A percentile compares a stretch with the other conserved stretches of the same genome.
These are phyloP conservation scores for Helotiales sp. DNA, from an alignment of 2,329 filamentous ascomycete genomes.

Conservation along the genomic window DNA sequence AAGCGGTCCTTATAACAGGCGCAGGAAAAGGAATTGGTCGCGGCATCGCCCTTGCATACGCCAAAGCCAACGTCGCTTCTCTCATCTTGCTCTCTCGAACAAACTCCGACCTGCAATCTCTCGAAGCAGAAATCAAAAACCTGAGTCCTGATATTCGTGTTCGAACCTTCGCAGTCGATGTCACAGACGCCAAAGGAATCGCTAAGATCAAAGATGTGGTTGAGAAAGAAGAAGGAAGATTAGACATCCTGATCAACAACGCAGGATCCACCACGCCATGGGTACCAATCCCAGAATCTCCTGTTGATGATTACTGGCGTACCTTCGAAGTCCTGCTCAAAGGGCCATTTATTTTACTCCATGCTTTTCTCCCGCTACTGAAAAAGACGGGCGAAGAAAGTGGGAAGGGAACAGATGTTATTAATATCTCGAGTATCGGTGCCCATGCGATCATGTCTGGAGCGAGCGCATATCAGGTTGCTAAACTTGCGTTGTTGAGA, in stretches of 20 bases:
- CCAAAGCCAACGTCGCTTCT: slow-evolving; percentile 23
- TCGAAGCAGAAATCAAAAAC: slow-evolving; percentile 16
- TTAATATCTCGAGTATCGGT: slow-evolving; percentile 49
- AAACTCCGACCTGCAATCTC: slow-evolving; percentile 4
- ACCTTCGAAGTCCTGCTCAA: slow-evolving; percentile 26
- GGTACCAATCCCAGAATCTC: slow-evolving; percentile 14
- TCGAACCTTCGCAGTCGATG: slow-evolving; percentile 22
- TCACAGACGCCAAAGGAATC: slow-evolving; percentile 14
- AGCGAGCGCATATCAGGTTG: slow-evolving; percentile 46
- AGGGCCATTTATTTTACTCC: slow-evolving; percentile 21
- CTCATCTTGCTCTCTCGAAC: slow-evolving; percentile 23
- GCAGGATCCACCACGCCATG: slow-evolving; percentile 20
- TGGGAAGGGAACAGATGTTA: slow-evolving; percentile 30
- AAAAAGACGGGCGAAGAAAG: slow-evolving; percentile 38
- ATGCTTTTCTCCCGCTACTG: slow-evolving; percentile 22
- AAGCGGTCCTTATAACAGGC: slow-evolving; percentile 26
- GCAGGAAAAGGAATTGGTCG: slow-evolving; percentile 27
- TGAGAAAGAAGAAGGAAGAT: slow-evolving; percentile 18
- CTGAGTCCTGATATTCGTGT: slow-evolving; percentile 16
- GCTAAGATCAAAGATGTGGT: slow-evolving; percentile 11
- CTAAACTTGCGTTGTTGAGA: slow-evolving; percentile 50
- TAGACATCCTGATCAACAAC: slow-evolving; percentile 31
- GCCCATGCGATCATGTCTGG: slow-evolving; percentile 39
- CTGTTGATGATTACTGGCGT: slow-evolving; percentile 22
- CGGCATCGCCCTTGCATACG: slow-evolving; percentile 25